Conservation (phyloP, 345 rosid genomes). For the Bruguiera sexangula region DNA sequence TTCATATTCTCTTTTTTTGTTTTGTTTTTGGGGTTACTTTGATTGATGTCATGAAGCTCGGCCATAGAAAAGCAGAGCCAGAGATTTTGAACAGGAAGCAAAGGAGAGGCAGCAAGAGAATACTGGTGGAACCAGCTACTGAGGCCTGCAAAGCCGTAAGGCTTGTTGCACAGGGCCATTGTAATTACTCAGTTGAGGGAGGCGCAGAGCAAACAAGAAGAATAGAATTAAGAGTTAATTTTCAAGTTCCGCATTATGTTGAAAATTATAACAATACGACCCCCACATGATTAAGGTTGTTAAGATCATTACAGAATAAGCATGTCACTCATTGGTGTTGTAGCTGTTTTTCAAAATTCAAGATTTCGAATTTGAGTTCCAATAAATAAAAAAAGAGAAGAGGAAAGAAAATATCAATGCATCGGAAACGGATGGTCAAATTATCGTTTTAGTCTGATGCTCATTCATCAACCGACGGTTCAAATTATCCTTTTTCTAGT, state of each 20-base stretch:
- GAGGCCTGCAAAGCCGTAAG: conserved; percentile 54
- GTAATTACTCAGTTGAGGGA: conserved; percentile 39
- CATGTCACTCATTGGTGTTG: not conserved
- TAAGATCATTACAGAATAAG: conserved; percentile 72
- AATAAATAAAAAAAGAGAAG: too few species aligned
- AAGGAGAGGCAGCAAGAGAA: conserved; percentile 30
- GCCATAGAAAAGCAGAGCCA: conserved; percentile 14
- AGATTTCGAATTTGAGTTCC: too few species aligned
- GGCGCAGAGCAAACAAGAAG: conserved; percentile 22
- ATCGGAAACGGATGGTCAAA: too few species aligned
- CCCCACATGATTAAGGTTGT: conserved; percentile 44
- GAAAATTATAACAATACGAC: conserved; percentile 29
- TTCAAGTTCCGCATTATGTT: conserved; percentile 17
- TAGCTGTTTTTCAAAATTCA: too few species aligned
- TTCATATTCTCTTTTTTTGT: conserved; percentile 28
- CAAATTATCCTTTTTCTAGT: too few species aligned
- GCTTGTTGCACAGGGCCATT: conserved; percentile 38
- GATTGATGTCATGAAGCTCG: conserved; percentile 30
- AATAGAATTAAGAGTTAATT: conserved; percentile 27
- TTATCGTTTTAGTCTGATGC: too few species aligned
- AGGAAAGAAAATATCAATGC: too few species aligned
- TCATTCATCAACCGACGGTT: not conserved
- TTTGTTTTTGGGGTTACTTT: conserved; percentile 17
- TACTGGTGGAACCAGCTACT: conserved; percentile 30
- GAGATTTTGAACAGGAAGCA: conserved; percentile 41